Evolutionary conservation across 108 stramenopile species (phyloP).

Genomic region (Nitzschia inconspicua): DNA sequence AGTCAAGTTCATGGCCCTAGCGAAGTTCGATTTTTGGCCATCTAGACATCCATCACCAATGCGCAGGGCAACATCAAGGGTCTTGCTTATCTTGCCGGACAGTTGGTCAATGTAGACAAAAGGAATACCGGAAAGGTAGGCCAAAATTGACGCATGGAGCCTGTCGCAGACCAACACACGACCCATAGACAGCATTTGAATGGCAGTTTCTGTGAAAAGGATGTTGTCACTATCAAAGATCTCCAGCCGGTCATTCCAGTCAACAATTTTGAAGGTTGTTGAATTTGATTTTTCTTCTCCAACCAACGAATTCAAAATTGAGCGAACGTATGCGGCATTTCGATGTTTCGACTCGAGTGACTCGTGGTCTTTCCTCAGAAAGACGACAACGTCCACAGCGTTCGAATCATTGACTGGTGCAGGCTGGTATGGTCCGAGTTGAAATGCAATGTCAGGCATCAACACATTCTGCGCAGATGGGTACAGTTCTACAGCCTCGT

Average conservation of each 20-base stretch:
- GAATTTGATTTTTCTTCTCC: neutral
- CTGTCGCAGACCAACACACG: conserved; percentile 33
- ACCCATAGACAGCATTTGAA: conserved; percentile 30
- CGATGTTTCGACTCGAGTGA: conserved; percentile 8
- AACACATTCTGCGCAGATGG: conserved; percentile 30
- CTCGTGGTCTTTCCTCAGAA: conserved; percentile 31
- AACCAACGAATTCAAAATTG: neutral
- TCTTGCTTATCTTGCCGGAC: conserved; percentile 24
- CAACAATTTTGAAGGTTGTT: conserved; percentile 17
- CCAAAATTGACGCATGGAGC: conserved; percentile 30
- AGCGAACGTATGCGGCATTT: neutral
- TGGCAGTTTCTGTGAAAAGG: conserved; percentile 28
- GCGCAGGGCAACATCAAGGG: conserved; percentile 15
- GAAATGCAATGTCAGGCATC: conserved; percentile 45
- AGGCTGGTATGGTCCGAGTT: conserved; percentile 32
- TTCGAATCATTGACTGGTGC: neutral
- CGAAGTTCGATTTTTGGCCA: conserved; percentile 5
- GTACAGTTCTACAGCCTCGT: conserved; percentile 23
- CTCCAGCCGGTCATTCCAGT: conserved; percentile 25
- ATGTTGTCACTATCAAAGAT: conserved; percentile 16
- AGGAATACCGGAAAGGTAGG: conserved; percentile 25
- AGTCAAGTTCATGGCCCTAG: conserved; percentile 2
- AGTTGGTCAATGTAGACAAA: conserved; percentile 34
- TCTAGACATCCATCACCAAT: conserved; percentile 18
- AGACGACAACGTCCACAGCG: conserved; percentile 26